Conservation (phyloP, 1,139 yeast species). For the Saccharomyces pastorianus region DNA sequence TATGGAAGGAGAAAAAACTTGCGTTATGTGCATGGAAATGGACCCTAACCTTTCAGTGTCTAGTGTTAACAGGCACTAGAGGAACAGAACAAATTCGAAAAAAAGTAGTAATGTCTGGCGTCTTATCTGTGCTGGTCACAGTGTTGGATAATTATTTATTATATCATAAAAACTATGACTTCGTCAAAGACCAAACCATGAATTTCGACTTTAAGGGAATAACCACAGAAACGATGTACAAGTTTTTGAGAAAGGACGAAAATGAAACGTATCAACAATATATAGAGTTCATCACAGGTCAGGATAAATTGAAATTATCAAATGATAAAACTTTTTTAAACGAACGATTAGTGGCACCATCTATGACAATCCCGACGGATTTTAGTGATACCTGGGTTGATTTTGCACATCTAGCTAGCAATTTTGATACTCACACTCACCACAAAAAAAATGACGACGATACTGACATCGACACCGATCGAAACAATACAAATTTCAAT, state of each 20-base stretch:
- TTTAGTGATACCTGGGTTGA: conserved; percentile 18
- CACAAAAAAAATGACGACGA: conserved; percentile 2
- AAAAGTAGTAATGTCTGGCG: conserved; percentile 85
- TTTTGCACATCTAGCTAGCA: not conserved
- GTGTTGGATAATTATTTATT: conserved; percentile 74
- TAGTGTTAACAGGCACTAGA: conserved; percentile 83
- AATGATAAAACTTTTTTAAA: conserved; percentile 9
- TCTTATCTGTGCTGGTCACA: conserved; percentile 84
- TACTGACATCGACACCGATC: conserved; percentile 1
- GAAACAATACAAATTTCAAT: not conserved
- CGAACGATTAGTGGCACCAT: conserved; percentile 12
- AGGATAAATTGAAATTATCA: conserved; percentile 12
- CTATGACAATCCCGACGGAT: conserved; percentile 17
- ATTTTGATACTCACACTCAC: not conserved
- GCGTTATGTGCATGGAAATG: conserved; percentile 87
- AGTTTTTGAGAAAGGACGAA: conserved; percentile 12
- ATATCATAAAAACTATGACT: conserved; percentile 32
- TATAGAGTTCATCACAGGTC: conserved; percentile 14
- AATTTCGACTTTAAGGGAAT: conserved; percentile 17
- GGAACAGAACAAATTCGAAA: conserved; percentile 82
- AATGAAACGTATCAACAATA: conserved; percentile 18
- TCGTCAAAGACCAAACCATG: conserved; percentile 22
- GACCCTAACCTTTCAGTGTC: conserved; percentile 89
- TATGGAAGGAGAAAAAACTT: conserved; percentile 32
- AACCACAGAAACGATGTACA: conserved; percentile 13